Conservation (phyloP, 1,284 basidiomycete genomes). For the Pseudozyma thailandica region DNA sequence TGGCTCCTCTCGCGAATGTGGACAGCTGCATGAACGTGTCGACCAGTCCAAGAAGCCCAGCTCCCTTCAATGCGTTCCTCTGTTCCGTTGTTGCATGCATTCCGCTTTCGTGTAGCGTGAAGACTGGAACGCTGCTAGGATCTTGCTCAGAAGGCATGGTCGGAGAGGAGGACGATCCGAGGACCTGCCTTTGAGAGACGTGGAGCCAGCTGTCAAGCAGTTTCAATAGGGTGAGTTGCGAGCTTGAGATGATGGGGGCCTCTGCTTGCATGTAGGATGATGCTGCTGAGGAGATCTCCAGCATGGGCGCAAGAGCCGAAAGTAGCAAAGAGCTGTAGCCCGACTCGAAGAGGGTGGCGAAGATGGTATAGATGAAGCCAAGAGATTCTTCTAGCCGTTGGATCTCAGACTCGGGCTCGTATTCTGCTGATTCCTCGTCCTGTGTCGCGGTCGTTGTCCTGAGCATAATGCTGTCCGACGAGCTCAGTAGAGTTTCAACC, state of each 20-base stretch:
- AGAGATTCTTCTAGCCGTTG: constrained; percentile 37
- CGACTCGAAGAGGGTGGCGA: constrained; percentile 37
- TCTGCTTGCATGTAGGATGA: constrained; percentile 3
- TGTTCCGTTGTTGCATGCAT: background rate
- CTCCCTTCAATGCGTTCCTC: background rate
- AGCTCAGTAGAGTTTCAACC: constrained; percentile 24
- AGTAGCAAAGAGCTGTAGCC: constrained; percentile 29
- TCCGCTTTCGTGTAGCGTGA: background rate
- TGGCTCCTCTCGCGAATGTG: constrained; percentile 33
- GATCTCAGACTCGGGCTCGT: constrained; percentile 23
- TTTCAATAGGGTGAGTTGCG: constrained; percentile 51
- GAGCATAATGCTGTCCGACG: constrained; percentile 43
- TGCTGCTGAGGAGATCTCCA: constrained; percentile 12
- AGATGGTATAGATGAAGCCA: constrained; percentile 47
- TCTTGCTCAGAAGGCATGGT: background rate
- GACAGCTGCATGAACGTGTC: constrained; percentile 30
- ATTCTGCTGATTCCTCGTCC: background rate
- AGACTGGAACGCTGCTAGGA: background rate
- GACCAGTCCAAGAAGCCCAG: constrained; percentile 22
- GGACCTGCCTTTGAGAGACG: constrained; percentile 11
- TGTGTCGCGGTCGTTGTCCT: constrained; percentile 10
- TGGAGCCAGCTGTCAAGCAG: constrained; percentile 53
- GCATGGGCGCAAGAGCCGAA: constrained; percentile 19
- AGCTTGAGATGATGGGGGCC: constrained; percentile 25
- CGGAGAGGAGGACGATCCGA: constrained; percentile 1